Evolutionary conservation across 768 basidiomycete species (phyloP), one percentile per base, ranked within the genome.

Genomic region (Suillus weaverae): DNA sequence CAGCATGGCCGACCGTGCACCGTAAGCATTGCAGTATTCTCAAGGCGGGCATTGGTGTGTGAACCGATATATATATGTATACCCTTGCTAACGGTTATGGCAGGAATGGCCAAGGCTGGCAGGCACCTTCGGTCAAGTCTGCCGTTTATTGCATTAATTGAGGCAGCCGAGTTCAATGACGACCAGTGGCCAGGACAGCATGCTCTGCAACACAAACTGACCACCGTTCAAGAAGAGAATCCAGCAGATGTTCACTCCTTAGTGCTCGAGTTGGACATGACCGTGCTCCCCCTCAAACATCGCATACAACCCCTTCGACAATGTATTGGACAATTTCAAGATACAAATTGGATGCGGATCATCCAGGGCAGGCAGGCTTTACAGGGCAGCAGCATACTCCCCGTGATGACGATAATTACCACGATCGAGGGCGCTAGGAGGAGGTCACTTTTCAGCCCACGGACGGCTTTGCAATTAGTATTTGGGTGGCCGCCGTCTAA

Each of bases 401-500:
- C 53, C n/a, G 32, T 33, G 53, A 54, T 35, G 53, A 54, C 33
- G 5, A 54, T 54, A 36, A 54, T 54, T n/a, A 54, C 53, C 32
- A 54, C 53, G 6, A 54, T 54, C 53, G 53, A 54, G 32, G 53
- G 53, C 32, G 35, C 53, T n/a, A 54, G 33, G 53, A 53, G 51
- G 32, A 35, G 53, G 11, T 54, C 53, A 10, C 53, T 54, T n/a
- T 54, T 54, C 35, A 54, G 33, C 20, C 53, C 53, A 32, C 53
- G 53, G 6, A 54, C 53, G 20, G 53, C 53, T n/a, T 20, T 54
- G 33, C 53, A 54, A 35, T 54, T 54, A 54, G 33, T 33, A 35
- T 54, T 54, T 54, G 33, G 33, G 20, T 54, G 53, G 53, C 20
- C 20, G 20, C 20, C 20, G 2, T 35, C 33, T 35, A 3, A 35